Base-by-base conservation (phyloP, 106 monocot genomes). In the Acorus calamus region DNA sequence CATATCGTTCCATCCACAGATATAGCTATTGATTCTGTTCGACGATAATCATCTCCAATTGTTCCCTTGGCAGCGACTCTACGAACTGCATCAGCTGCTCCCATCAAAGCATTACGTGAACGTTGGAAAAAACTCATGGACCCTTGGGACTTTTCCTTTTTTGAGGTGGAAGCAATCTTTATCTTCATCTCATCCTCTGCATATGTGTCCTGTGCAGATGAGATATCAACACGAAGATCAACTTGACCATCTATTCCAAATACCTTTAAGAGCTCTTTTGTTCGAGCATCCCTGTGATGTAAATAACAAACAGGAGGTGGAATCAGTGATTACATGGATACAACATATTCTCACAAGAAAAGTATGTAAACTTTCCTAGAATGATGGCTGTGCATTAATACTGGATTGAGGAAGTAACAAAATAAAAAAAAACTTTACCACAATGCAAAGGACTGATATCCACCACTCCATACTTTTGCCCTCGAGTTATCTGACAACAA, bases 71-170 rank as follows among this genome's bases (percentile, higher is more conserved):
- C 82, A 47, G 91, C 91, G 67, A 69, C 91, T 79, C 96, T 82
- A 9, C 87, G 75, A 47, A 98, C 91, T 64, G 77, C 96, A 85
- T 83, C 96, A 73, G 91, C 96, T 58, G 91, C 96, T 49, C 91
- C 96, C 59, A 98, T 78, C 52, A 98, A 60, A 58, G 81, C 96
- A 77, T 98, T 98, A 11, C 96, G 77, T 49, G 96, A 98, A 43
- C 88, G 82, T 47, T 98, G 96, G 11, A 98, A 85, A 76, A 98
- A 91, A 64, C 82, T 81, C 49, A 91, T 57, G 61, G 83, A 67
- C 57, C 80, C 81, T 78, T 87, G 83, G 47, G 87, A 66, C 68
- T 88, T 98, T 69, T 96, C 94, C 68, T 87, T 96, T 60, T 85
- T 98, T 49, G 76, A 72, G 68, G 75, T 62, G 13, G 87, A 77